Base-by-base conservation (phyloP, 495 filamentous ascomycete genomes). In the Lepraria neglecta region DNA sequence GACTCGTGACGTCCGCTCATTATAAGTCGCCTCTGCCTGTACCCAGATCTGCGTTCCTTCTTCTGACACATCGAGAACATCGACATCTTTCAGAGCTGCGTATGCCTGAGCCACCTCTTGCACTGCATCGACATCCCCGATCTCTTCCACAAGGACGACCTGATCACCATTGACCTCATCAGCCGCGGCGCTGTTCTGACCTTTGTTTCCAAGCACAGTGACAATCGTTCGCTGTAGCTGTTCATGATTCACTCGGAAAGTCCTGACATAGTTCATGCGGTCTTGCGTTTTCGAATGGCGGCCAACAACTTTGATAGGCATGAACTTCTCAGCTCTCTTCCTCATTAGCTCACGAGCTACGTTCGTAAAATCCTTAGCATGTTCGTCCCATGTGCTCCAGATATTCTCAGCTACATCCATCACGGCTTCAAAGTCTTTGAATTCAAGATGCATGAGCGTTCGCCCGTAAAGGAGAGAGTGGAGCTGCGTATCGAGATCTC, bases 101-200 rank as follows among this genome's bases (percentile, higher is more conserved):
- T 95, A 99, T 31, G 94, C 94, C 74, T 96, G 87, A 35, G 86
- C 82, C 44, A 99, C 94, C 74, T 97, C 94, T 66, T 96, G 88
- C 17, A 97, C 91, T n/a, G 94, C 94, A 75, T 99, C 94, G 19
- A 97, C 89, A 74, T 97, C 92, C 24, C 94, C 94, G 67, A 97
- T 92, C 71, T 97, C 94, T 70, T 96, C 91, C 4, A 92, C 83
- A 52, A 92, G 82, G 24, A 87, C 82, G 45, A 81, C 81, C 6
- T 85, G 84, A 58, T 86, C 84, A 11, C 76, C 68, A 31, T 74
- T 75, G 31, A 72, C 69, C 4, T 64, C 61, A n/a, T 76, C 73
- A 40, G 74, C 74, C 58, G 73, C 72, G 31, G 70, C 72, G 50
- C 74, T 73, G 51, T 84, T 82, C 28, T 72, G 71, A 27, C 79